Evolutionary conservation across 129 eudicot genomes (phyloP).

Genomic region (Mikania micrantha): DNA sequence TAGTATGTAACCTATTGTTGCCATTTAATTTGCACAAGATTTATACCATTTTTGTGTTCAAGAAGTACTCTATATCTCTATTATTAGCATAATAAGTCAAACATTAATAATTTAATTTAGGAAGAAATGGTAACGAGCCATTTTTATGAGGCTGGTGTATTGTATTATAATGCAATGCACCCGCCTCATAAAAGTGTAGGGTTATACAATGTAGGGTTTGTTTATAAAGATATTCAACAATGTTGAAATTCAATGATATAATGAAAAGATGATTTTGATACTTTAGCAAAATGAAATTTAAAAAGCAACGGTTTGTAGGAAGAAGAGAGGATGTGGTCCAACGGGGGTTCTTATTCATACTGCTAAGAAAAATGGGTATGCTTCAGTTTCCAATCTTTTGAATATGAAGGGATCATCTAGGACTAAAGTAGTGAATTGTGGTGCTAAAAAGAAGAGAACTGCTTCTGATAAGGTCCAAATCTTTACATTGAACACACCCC

Average conservation of each 20-base stretch:
- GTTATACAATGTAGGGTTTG: conserved; percentile 5
- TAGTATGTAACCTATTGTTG: conserved; percentile 10
- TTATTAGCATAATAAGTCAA: background rate
- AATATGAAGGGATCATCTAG: conserved; percentile 16
- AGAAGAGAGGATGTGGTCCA: conserved; percentile 49
- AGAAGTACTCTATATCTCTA: conserved; percentile 7
- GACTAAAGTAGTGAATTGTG: background rate
- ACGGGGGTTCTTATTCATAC: conserved; percentile 45
- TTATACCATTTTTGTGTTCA: conserved; percentile 19
- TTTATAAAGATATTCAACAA: background rate
- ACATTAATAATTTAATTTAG: background rate
- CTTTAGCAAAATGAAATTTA: background rate
- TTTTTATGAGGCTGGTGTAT: conserved; percentile 8
- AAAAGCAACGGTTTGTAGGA: conserved; percentile 36
- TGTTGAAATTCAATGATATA: background rate
- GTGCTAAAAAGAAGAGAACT: conserved; percentile 17
- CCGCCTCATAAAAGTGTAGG: too few species aligned
- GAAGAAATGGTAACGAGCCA: background rate
- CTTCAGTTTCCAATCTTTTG: conserved; percentile 56
- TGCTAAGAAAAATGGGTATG: conserved; percentile 49
- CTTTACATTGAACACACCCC: background rate
- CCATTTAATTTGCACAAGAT: conserved; percentile 10
- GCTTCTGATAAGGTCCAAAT: conserved; percentile 27
- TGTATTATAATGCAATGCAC: too few species aligned
- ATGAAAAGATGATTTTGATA: background rate